phyloP scores from a whole-genome alignment of 257 asterid genomes.

The Handroanthus guayacan region DNA sequence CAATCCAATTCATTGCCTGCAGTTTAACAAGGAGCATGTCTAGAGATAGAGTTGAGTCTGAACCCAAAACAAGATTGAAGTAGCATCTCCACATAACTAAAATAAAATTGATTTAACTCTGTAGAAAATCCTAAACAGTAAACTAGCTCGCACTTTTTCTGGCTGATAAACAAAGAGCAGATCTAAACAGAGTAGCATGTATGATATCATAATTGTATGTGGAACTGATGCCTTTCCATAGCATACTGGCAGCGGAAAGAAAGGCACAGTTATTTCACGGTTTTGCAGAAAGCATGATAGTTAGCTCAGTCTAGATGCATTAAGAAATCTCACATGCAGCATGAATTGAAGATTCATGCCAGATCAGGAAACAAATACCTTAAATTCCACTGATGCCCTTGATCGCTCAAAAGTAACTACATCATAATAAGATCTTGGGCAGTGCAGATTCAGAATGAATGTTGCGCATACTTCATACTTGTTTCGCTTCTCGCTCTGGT shows the following conservation, averaged over 20 bases:
- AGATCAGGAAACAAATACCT: conserved; percentile 52
- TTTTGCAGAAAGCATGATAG: conserved; percentile 25
- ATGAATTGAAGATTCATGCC: conserved; percentile 12
- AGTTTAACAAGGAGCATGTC: conserved; percentile 25
- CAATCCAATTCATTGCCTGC: neutral
- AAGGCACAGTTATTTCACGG: conserved; percentile 15
- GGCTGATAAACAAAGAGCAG: conserved; percentile 9
- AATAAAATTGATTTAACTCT: conserved; percentile 25
- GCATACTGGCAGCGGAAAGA: conserved; percentile 22
- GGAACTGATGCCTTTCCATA: neutral
- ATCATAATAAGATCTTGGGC: conserved; percentile 84
- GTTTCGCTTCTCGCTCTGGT: conserved; percentile 54
- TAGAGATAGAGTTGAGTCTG: conserved; percentile 19
- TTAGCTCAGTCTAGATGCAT: conserved; percentile 9
- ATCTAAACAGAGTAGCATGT: conserved; percentile 7
- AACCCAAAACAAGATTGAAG: conserved; percentile 13
- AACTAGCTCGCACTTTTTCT: conserved; percentile 3
- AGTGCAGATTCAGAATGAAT: conserved; percentile 74
- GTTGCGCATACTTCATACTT: conserved; percentile 62
- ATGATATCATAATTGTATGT: conserved; percentile 6
- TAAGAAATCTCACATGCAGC: conserved; percentile 21
- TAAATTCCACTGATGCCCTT: conserved; percentile 79
- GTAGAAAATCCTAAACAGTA: conserved; percentile 20
- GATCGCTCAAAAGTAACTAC: conserved; percentile 66
- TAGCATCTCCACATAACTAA: conserved; percentile 10